Conservation (phyloP, 2,329 filamentous ascomycete genomes). For the Penicillium sp. region DNA sequence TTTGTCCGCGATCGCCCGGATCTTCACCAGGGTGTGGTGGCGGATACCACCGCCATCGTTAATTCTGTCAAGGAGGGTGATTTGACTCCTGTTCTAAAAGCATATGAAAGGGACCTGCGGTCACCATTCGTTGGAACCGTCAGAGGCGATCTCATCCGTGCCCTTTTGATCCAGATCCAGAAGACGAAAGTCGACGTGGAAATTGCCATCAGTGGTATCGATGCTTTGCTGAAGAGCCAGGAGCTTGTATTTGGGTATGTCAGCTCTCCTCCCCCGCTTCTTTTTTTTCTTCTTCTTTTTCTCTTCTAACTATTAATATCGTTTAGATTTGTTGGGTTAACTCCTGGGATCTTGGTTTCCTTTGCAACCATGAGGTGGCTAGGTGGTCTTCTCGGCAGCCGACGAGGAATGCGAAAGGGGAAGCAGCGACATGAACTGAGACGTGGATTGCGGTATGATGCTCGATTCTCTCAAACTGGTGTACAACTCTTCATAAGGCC, state of each 20-base stretch:
- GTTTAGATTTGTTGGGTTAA: constrained; percentile 80
- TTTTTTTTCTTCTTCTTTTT: no score
- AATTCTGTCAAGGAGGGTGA: constrained; percentile 86
- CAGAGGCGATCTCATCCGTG: constrained; percentile 81
- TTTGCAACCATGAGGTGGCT: constrained; percentile 74
- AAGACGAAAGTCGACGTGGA: constrained; percentile 99
- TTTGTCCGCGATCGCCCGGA: constrained; percentile 83
- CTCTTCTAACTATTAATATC: constrained; percentile 12
- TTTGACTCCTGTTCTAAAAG: constrained; percentile 83
- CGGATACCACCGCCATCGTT: constrained; percentile 71
- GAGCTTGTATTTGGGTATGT: constrained; percentile 81
- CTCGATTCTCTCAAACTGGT: neutral
- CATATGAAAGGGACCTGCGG: constrained; percentile 85
- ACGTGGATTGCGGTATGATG: constrained; percentile 66
- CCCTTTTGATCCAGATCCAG: constrained; percentile 92
- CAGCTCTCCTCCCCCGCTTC: neutral
- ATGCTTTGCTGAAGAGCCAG: constrained; percentile 90
- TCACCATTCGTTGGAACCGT: constrained; percentile 80
- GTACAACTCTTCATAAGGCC: neutral
- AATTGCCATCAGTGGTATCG: constrained; percentile 92
- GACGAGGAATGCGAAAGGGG: constrained; percentile 65
- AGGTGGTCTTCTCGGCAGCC: constrained; percentile 65
- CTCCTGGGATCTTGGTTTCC: constrained; percentile 85
- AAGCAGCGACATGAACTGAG: constrained; percentile 69
- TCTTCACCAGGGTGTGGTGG: constrained; percentile 45